Conservation (phyloP, 768 basidiomycete species). For the Mycena epipterygia region DNA sequence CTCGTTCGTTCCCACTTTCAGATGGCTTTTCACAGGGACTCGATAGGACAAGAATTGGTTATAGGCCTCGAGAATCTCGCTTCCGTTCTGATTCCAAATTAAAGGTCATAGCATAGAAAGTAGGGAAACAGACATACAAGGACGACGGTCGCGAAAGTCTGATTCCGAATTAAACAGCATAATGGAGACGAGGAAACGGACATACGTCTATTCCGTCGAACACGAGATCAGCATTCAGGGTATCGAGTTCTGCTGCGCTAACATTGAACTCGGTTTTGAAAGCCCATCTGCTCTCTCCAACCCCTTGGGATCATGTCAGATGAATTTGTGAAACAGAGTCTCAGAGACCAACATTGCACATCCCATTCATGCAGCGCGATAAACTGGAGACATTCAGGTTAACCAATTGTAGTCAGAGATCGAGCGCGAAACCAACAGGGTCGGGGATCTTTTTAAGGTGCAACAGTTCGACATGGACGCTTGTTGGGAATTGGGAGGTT, state of each 20-base stretch:
- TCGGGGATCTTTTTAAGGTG: constrained; percentile 83
- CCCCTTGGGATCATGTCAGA: constrained; percentile 66
- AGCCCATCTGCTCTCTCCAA: constrained; percentile 89
- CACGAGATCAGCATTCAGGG: constrained; percentile 75
- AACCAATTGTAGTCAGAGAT: not conserved
- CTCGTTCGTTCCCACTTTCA: constrained; percentile 73
- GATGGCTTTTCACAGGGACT: constrained; percentile 64
- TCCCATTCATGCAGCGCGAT: constrained; percentile 89
- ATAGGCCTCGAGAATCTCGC: constrained; percentile 78
- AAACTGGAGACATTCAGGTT: constrained; percentile 59
- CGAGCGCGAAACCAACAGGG: constrained; percentile 65
- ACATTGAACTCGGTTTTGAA: constrained; percentile 79
- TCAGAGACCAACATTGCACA: constrained; percentile 80
- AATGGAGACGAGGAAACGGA: constrained; percentile 13
- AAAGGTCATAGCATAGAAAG: not conserved
- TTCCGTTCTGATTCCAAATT: constrained; percentile 69
- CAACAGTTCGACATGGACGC: constrained; percentile 89
- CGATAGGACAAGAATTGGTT: constrained; percentile 91
- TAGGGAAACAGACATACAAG: constrained; percentile 62
- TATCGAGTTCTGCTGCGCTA: constrained; percentile 58
- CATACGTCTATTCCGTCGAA: constrained; percentile 93
- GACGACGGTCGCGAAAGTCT: constrained; percentile 87
- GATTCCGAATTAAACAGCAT: not conserved
- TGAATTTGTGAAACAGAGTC: not conserved
- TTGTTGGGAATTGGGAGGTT: constrained; percentile 81